Conservation (phyloP, 176 grass and related monocot genomes). For the Olyra latifolia region DNA sequence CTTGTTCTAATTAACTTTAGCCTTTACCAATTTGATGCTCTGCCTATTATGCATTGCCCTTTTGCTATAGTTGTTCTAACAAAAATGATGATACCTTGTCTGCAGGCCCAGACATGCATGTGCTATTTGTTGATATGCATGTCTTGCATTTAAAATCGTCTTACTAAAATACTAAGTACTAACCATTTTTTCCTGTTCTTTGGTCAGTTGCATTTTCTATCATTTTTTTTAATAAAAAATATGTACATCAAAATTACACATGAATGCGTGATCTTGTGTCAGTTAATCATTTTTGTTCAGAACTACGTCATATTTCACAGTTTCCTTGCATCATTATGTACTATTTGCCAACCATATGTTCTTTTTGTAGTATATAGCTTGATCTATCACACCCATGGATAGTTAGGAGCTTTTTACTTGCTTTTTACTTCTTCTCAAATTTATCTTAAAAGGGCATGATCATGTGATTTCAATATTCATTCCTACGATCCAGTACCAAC, state of each 20-base stretch:
- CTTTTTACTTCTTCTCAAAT: slow-evolving; percentile 14
- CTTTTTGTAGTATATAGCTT: slow-evolving; percentile 17
- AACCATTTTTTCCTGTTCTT: background rate
- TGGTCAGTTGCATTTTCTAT: slow-evolving; percentile 4
- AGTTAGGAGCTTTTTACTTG: background rate
- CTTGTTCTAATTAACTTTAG: slow-evolving; percentile 9
- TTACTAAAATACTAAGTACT: background rate
- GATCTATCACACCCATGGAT: background rate
- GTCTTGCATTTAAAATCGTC: background rate
- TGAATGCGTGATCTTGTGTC: background rate
- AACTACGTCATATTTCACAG: background rate
- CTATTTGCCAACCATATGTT: background rate
- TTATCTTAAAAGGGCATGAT: background rate
- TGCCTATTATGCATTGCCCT: slow-evolving; percentile 6
- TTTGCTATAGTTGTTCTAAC: background rate
- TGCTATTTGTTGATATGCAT: slow-evolving; percentile 3
- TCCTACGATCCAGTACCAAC: slow-evolving; percentile 21
- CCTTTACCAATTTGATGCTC: slow-evolving; percentile 1
- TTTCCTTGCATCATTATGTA: slow-evolving; percentile 12
- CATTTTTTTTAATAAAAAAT: slow-evolving; percentile 9
- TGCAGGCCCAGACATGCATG: background rate
- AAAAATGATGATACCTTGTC: background rate
- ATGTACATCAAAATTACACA: background rate
- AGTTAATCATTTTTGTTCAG: slow-evolving; percentile 1
- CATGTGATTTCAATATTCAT: slow-evolving; percentile 28